Evolutionary conservation across 2,329 filamentous ascomycete species (phyloP), one percentile per base, ranked within the genome.

Genomic region (Penicillium corylophilum): DNA sequence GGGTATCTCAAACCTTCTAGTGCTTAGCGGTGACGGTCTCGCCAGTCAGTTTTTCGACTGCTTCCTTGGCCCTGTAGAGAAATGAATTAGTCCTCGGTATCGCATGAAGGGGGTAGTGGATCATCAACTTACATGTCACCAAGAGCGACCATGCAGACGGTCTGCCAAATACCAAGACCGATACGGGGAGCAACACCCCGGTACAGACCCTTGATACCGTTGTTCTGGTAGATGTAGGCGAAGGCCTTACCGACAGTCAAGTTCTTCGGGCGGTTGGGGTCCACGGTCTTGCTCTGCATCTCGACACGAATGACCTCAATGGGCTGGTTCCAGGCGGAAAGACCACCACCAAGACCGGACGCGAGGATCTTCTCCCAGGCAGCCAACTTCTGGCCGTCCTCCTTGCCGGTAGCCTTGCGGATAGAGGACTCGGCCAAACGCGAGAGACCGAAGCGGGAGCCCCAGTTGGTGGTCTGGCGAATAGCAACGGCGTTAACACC

Each of bases 261-360:
- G 80, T 99, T 99, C 86, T 96, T 96, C 65, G 94, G 94, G 46
- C 94, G 88, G 81, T 97, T 97, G 55, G 94, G 92, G 72, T 99
- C 94, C 66, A 89, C 90, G 66, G 88, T 96, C 86, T 96, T 97
- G 80, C 90, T 95, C 85, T 99, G 94, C 90, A 99, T 96, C 84
- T 99, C 94, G 56, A 99, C 93, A 60, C 94, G 90, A 73, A 99
- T 96, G 72, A 99, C 94, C 84, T 99, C 94, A 72, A 99, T 99
- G 57, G 94, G 94, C 82, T 99, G 94, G 79, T 99, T 99, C 94
- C 94, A 99, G 60, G 94, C 94, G 57, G 86, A 91, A 67, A 99
- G 81, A 71, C 94, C 94, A 83, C 94, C 94, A 78, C 94, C 94
- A 9, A 99, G 72, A 60, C 85, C 84, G 58, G 87, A 90, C 43